phyloP scores from a whole-genome alignment of 306 rosid genomes.

The Gleditsia sinensis region DNA sequence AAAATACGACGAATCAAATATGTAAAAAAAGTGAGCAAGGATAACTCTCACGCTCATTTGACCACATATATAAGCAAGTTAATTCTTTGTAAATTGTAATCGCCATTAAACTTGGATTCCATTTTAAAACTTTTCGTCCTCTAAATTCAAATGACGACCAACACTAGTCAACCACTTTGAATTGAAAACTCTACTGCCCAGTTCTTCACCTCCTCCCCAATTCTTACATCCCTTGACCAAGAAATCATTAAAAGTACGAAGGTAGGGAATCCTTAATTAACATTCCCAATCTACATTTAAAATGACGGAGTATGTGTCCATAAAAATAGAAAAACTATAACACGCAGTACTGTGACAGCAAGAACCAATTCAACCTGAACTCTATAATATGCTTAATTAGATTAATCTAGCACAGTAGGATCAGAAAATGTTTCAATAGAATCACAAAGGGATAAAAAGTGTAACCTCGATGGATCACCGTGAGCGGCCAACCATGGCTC shows the following conservation, averaged over 20 bases:
- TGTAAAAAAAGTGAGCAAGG: background rate
- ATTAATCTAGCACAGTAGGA: background rate
- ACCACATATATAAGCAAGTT: background rate
- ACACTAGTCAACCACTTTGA: background rate
- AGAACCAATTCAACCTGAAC: constrained; percentile 13
- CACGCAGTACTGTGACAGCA: constrained; percentile 25
- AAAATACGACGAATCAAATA: background rate
- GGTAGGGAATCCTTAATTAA: background rate
- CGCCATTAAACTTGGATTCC: background rate
- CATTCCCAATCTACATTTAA: background rate
- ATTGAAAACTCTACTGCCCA: background rate
- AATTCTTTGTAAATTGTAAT: background rate
- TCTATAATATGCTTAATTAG: constrained; percentile 15
- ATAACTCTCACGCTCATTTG: background rate
- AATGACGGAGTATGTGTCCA: background rate
- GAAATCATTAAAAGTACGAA: background rate
- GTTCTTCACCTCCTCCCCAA: background rate
- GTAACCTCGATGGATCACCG: constrained; percentile 87
- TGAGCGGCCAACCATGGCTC: constrained; percentile 98
- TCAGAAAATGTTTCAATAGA: background rate
- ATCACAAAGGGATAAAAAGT: constrained; percentile 23
- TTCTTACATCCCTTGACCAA: constrained; percentile 11
- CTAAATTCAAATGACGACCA: background rate
- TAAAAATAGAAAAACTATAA: background rate
- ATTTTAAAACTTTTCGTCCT: constrained; percentile 20